Evolutionary conservation across 31 red algal genomes (phyloP), one percentile per base, ranked within the genome.

Genomic region (Bonnemaisonia californica): DNA sequence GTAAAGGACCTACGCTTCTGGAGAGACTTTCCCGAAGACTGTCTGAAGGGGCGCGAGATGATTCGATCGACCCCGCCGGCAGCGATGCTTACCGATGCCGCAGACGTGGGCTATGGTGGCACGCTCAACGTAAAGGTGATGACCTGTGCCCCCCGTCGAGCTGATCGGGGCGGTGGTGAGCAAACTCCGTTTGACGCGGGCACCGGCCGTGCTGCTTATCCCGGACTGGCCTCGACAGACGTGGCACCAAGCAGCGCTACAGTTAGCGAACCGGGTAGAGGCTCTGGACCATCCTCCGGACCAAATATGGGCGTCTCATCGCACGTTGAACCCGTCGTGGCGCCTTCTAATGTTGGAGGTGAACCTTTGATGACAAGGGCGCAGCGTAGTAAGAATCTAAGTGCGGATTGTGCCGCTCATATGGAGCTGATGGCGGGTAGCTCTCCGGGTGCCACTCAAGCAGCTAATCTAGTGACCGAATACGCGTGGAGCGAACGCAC

Each of bases 401-500:
- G 42, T 16, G 23, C 11, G 22, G 48, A 7, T n/a, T 24, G 18
- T 19, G 22, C 40, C 7, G 45, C 71, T 51, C 45, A 51, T 51
- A 16, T 51, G 7, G 45, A 16, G 7, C 7, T 16, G 9, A 51
- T 51, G 9, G 45, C 45, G 16, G 45, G 45, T 11, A 7, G 45
- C 9, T 51, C 45, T 7, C 9, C 7, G 16, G 45, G 9, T 11
- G 45, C 45, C 9, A 7, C 9, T 7, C 45, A 51, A 7, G 26
- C 45, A 31, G 42, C 48, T 57, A n/a, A 23, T 11, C 28, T 18
- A 5, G 45, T 16, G 19, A 45, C 56, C 3, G 16, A 67, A 24
- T 23, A 54, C n/a, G 78, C 78, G 39, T 69, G 64, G 54, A 60
- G 79, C 54, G 29, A 18, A 37, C 65, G 54, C 2, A 74, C 80